phyloP scores from a whole-genome alignment of 2,329 filamentous ascomycete species.

The Arachnopeziza araneosa region DNA sequence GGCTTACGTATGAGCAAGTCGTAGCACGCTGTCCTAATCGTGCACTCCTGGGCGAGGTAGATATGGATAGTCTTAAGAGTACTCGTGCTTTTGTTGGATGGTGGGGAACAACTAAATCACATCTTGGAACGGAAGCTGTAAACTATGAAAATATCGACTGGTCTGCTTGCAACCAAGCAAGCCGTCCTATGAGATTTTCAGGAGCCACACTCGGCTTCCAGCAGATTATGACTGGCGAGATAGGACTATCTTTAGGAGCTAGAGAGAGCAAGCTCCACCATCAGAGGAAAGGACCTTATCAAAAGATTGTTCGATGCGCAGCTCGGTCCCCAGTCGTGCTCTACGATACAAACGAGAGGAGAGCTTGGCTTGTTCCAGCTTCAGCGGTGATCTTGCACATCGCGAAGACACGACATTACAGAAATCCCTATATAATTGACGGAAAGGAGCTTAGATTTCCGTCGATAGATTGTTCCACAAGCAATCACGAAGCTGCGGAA shows the following conservation, averaged over 20 bases:
- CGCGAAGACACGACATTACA: neutral
- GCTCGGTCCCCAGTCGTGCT: neutral
- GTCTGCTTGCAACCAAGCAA: neutral
- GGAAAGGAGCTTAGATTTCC: neutral
- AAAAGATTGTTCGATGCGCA: neutral
- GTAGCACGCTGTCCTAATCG: neutral
- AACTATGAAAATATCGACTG: neutral
- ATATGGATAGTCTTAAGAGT: neutral
- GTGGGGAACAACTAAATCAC: neutral
- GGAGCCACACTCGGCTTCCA: neutral
- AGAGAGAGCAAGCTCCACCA: neutral
- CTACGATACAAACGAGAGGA: neutral
- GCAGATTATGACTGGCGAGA: neutral
- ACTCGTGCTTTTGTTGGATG: constrained; percentile 3
- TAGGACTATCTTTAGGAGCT: neutral
- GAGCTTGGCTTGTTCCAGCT: neutral
- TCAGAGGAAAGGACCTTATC: neutral
- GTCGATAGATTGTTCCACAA: no score
- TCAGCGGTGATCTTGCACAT: neutral
- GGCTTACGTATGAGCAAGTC: neutral
- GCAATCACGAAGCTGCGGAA: no score
- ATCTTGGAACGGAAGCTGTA: neutral
- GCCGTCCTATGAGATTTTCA: neutral
- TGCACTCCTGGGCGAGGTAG: neutral
- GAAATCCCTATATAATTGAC: neutral